A percentile compares a stretch with the other conserved stretches of the same genome.
These are phyloP conservation scores for Zoysia pacifica DNA, from an alignment of 176 grass and related monocot species.

Conservation along the genomic window DNA sequence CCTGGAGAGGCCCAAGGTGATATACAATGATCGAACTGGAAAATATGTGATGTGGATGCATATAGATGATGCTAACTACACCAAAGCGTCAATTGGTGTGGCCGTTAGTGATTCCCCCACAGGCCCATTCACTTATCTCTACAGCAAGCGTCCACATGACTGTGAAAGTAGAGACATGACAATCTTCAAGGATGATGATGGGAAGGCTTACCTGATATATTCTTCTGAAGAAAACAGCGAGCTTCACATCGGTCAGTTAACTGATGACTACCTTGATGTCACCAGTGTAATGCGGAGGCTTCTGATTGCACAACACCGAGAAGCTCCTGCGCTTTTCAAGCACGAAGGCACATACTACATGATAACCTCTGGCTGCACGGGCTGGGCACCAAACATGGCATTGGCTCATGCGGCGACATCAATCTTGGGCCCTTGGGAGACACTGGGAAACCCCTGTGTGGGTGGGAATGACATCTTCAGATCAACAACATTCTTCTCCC, in stretches of 20 bases:
- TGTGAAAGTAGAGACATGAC: slow-evolving; percentile 97
- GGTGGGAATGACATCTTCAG: slow-evolving; percentile 84
- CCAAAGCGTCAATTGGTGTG: slow-evolving; percentile 86
- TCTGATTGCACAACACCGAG: slow-evolving; percentile 72
- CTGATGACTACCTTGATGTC: slow-evolving; percentile 84
- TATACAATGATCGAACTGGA: slow-evolving; percentile 76
- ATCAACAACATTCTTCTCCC: slow-evolving; percentile 86
- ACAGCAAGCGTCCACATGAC: slow-evolving; percentile 82
- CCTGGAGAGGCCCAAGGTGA: slow-evolving; percentile 96
- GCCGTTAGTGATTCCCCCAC: slow-evolving; percentile 60
- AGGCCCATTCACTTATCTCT: slow-evolving; percentile 81
- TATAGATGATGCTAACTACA: slow-evolving; percentile 91
- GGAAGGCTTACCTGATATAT: slow-evolving; percentile 89
- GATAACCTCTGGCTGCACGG: slow-evolving; percentile 87
- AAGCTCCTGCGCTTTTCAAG: slow-evolving; percentile 87
- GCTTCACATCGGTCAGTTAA: slow-evolving; percentile 78
- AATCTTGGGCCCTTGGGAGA: slow-evolving; percentile 92
- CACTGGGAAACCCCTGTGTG: slow-evolving; percentile 76
- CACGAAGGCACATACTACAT: slow-evolving; percentile 90
- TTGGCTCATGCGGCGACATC: slow-evolving; percentile 78
- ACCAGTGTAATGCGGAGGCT: slow-evolving; percentile 55
- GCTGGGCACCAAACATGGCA: slow-evolving; percentile 89
- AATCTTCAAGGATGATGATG: slow-evolving; percentile 91
- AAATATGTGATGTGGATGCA: slow-evolving; percentile 99
- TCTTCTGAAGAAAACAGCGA: slow-evolving; percentile 94